A percentile compares a stretch with the other conserved stretches of the same genome.
Evolutionary conservation across 2,329 filamentous ascomycete genomes (phyloP).

Genomic region (Penicillium sp.): DNA sequence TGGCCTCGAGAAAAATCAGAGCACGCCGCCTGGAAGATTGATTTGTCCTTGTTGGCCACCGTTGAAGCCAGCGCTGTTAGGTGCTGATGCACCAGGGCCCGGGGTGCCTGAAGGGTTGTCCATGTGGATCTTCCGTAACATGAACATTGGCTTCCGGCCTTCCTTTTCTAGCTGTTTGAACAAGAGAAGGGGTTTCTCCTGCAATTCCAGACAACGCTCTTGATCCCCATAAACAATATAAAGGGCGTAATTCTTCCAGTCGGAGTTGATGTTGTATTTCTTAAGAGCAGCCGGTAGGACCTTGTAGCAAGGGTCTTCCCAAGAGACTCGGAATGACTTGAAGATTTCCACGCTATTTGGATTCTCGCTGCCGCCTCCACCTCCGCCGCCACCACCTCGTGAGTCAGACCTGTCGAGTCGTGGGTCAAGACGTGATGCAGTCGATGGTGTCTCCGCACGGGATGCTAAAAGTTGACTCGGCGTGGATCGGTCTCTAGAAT

Average conservation of each 20-base stretch:
- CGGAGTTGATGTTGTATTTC: slow-evolving; percentile 97
- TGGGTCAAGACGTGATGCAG: slow-evolving; percentile 17
- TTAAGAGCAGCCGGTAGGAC: slow-evolving; percentile 92
- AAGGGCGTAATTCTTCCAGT: slow-evolving; percentile 94
- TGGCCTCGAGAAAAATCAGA: slow-evolving; percentile 20
- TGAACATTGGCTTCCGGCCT: slow-evolving; percentile 98
- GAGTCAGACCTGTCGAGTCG: slow-evolving; percentile 29
- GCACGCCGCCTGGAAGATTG: slow-evolving; percentile 35
- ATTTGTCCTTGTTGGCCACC: slow-evolving; percentile 30
- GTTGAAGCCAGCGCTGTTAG: slow-evolving; percentile 36
- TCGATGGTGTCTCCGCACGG: slow-evolving; percentile 34
- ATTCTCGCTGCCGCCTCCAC: slow-evolving; percentile 1
- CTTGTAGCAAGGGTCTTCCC: slow-evolving; percentile 97
- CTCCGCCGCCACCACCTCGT: slow-evolving; percentile 24
- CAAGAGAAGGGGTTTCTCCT: slow-evolving; percentile 90
- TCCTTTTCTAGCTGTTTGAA: slow-evolving; percentile 98
- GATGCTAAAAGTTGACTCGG: slow-evolving; percentile 33
- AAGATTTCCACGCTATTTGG: slow-evolving; percentile 79
- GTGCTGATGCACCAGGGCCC: slow-evolving; percentile 24
- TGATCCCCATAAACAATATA: slow-evolving; percentile 99
- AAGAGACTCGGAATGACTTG: slow-evolving; percentile 96
- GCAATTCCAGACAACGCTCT: slow-evolving; percentile 84
- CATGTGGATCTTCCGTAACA: slow-evolving; percentile 72
- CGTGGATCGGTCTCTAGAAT: slow-evolving; percentile 36
- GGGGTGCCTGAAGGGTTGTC: slow-evolving; percentile 24